Base-by-base conservation (phyloP, 2,329 filamentous ascomycete genomes). In the Trichophyton benhamiae region DNA sequence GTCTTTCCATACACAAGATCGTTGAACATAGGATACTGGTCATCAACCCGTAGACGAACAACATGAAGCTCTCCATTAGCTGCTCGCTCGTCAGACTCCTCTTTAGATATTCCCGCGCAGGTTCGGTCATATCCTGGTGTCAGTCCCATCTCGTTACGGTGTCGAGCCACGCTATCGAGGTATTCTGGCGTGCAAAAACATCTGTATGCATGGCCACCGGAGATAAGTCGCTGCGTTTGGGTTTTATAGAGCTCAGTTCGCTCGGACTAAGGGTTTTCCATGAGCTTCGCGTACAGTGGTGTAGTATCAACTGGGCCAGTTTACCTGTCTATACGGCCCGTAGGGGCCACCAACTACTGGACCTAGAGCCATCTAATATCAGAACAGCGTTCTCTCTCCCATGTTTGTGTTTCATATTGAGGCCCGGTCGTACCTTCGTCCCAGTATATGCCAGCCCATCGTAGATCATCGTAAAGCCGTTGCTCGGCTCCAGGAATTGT, bases 381-480 rank as follows among this genome's bases (percentile, higher is more conserved):
- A 27, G 9, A 38, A 2, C 30, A 30, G 5, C 7, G n/a, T 9
- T 4, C 8, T 7, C 8, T 42, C 13, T 13, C 9, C 7, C 15
- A 22, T 7, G 8, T 17, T 49, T 38, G 22, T 27, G 13, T 13
- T 8, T 48, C 25, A 44, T 22, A 30, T n/a, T 4, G n/a, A 30
- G n/a, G 3, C n/a, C 5, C 41, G 17, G 22, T 22, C 15, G 44
- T 68, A 86, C 86, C 91, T 83, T 99, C 95, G 74, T 96, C 91
- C 92, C 92, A 99, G 60, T 87, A 78, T 36, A 99, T 77, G 0
- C 91, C 91, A 17, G 91, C 88, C 94, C 94, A 99, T 75, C 81
- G 80, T 60, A 99, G 75, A 71, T 97, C 92, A 62, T 87, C 78
- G 66, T 87, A 88, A 2, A 99, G 76, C 61, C 85, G 82, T 63